These are phyloP conservation scores for Daldinia decipiens DNA, from an alignment of 495 filamentous ascomycete species.

Conservation along the genomic window DNA sequence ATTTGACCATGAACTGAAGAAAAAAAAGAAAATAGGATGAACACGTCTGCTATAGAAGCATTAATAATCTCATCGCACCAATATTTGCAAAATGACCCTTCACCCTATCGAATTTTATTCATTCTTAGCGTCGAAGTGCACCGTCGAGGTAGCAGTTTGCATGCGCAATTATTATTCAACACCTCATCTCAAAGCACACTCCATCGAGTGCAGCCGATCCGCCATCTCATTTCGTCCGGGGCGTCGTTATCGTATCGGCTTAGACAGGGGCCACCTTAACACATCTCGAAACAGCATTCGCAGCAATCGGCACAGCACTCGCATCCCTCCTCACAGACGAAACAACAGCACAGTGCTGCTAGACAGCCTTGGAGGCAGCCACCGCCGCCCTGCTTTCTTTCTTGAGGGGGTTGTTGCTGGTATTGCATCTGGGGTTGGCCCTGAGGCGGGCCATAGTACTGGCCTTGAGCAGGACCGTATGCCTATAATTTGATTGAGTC, in stretches of 20 bases:
- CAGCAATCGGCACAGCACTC: constrained; percentile 79
- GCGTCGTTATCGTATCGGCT: constrained; percentile 32
- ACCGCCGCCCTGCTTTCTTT: constrained; percentile 55
- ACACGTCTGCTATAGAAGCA: constrained; percentile 9
- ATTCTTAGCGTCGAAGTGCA: constrained; percentile 19
- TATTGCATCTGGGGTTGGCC: constrained; percentile 61
- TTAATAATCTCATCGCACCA: constrained; percentile 7
- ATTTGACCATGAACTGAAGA: constrained; percentile 28
- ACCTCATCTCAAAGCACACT: constrained; percentile 6
- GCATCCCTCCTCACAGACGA: constrained; percentile 80
- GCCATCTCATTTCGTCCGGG: constrained; percentile 16
- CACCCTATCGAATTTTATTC: constrained; percentile 4
- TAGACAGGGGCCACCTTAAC: constrained; percentile 36
- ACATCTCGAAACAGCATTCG: constrained; percentile 71
- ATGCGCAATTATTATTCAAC: constrained; percentile 28
- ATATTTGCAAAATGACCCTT: constrained; percentile 9
- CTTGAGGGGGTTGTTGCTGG: constrained; percentile 67
- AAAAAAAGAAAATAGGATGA: neutral
- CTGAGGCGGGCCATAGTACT: constrained; percentile 39
- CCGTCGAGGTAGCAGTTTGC: constrained; percentile 20
- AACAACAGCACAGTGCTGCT: constrained; percentile 79
- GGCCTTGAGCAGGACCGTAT: constrained; percentile 47
- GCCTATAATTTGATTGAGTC: constrained; percentile 35
- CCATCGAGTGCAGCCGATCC: constrained; percentile 7
- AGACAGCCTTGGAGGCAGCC: constrained; percentile 75